Base-by-base conservation (phyloP, 140 eudicot genomes). In the Cichorium intybus region DNA sequence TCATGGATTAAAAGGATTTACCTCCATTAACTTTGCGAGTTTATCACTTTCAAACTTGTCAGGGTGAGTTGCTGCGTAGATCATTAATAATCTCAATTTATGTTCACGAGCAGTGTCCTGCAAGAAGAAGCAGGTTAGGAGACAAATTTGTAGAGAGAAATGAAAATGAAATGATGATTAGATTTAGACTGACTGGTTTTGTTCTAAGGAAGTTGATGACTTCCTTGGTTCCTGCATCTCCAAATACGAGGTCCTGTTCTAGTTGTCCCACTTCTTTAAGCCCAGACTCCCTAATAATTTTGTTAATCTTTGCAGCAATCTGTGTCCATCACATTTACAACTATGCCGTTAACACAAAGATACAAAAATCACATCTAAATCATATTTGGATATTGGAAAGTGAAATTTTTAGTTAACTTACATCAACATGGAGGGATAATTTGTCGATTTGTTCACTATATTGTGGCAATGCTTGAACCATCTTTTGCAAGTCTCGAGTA, bases 391-490 rank as follows among this genome's bases (percentile, higher is more conserved):
- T n/a, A n/a, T n/a, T n/a, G n/a, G n/a, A 29, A 45, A 43, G 49
- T 37, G 37, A 10, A 7, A 43, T 18, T 47, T 54, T 41, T 24
- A 9, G 49, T 56, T 56, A 48, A 88, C 99, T 88, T 83, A 93
- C 99, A 75, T 93, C 97, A 50, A 93, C 97, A 78, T 93, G 99
- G 37, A 93, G 95, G 33, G 99, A 93, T 59, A 93, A 84, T 73
- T 89, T 93, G 66, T 93, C 97, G 28, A 93, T 93, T 77, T 93
- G 97, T 78, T 93, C 99, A 76, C 97, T 93, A 50, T 93, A 93
- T 58, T 93, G 99, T 69, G 99, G 99, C 83, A 93, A 86, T 67
- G 99, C 88, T 73, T 93, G 99, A 22, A 93, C 99, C 95, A 93
- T 88, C 88, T 80, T 88, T 78, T 86, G 97, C 90, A 93, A 84